These are phyloP conservation scores for Posidonia australis DNA, from an alignment of 106 monocot genomes.

Conservation along the genomic window DNA sequence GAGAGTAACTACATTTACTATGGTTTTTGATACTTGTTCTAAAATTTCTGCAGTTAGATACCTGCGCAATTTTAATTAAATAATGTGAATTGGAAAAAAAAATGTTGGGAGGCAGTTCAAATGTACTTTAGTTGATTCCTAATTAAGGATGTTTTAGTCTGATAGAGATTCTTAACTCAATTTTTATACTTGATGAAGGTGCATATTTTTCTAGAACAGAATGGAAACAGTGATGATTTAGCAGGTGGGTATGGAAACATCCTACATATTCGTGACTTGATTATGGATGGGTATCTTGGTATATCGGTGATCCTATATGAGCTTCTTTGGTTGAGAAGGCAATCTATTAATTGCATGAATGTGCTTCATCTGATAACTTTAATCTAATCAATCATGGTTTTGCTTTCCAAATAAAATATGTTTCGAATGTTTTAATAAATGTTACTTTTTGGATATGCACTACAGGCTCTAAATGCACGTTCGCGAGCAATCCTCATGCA, in stretches of 20 bases:
- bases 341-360: too few species aligned
- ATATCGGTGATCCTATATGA: neutral
- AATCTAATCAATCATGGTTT: neutral
- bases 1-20: neutral
- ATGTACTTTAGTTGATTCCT: too few species aligned
- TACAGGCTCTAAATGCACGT: constrained; percentile 18
- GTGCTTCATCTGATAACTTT: neutral
- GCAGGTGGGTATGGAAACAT: neutral
- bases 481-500: constrained; percentile 23
- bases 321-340: too few species aligned
- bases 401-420: neutral
- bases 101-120: too few species aligned
- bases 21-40: constrained; percentile 4
- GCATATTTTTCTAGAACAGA: constrained; percentile 6
- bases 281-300: neutral
- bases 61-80: constrained; percentile 3
- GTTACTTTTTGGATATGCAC: neutral
- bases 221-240: constrained; percentile 3
- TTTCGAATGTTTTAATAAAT: neutral
- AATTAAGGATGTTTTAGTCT: neutral
- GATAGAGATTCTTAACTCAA: too few species aligned
- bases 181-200: constrained; percentile 10
- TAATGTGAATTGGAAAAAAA: too few species aligned
- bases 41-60: constrained; percentile 8
- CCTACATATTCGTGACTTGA: constrained; percentile 4